These are phyloP conservation scores for Fusarium setosum DNA, from an alignment of 2,329 filamentous ascomycete species.

Conservation along the genomic window DNA sequence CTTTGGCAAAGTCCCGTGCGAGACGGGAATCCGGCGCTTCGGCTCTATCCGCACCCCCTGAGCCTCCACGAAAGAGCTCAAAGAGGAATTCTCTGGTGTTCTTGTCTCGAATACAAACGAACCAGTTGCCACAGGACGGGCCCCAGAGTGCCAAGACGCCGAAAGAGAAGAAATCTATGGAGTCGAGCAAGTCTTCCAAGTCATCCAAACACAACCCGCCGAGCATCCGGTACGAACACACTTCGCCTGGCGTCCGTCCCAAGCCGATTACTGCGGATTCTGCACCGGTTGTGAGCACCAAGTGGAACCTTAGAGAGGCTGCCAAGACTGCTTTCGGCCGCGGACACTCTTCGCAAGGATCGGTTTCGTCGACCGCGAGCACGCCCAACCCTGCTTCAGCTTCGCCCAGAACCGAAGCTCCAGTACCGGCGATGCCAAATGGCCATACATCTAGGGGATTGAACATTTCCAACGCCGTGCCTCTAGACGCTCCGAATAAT, in stretches of 20 bases:
- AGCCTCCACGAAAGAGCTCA: slow-evolving; percentile 39
- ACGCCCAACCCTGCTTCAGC: slow-evolving; percentile 2
- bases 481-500: neutral
- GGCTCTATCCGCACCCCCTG: slow-evolving; percentile 16
- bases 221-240: slow-evolving; percentile 45
- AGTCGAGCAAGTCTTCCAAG: slow-evolving; percentile 11
- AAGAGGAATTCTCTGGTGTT: slow-evolving; percentile 36
- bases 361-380: slow-evolving; percentile 27
- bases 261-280: slow-evolving; percentile 33
- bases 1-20: slow-evolving; percentile 7
- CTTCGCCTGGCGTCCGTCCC: slow-evolving; percentile 34
- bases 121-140: slow-evolving; percentile 19
- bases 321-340: slow-evolving; percentile 48
- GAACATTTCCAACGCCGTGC: neutral
- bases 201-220: slow-evolving; percentile 35
- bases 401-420: slow-evolving; percentile 23
- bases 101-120: slow-evolving; percentile 22
- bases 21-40: slow-evolving; percentile 29
- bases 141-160: slow-evolving; percentile 15
- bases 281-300: slow-evolving; percentile 34
- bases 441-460: neutral
- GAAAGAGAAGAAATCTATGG: slow-evolving; percentile 14
- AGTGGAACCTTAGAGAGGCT: slow-evolving; percentile 50
- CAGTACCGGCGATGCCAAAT: slow-evolving; percentile 4
- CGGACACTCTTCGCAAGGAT: slow-evolving; percentile 27